A percentile compares a stretch with the other conserved stretches of the same genome.
Conservation (phyloP, 2,329 filamentous ascomycete species). For the Cercospora sojina region DNA sequence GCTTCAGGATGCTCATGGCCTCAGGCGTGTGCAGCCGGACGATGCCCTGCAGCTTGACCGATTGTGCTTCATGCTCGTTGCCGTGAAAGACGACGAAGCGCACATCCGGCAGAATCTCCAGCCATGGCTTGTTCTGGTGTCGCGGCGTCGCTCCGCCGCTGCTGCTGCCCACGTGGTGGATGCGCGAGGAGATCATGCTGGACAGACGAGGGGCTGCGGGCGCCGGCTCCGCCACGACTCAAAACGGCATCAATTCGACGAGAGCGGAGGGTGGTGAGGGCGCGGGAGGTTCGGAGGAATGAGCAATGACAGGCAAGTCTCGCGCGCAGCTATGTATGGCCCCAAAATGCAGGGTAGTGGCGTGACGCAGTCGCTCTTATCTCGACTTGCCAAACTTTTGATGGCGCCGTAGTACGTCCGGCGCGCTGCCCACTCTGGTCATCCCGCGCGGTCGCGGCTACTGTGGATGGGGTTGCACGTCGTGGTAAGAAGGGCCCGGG, state of each 20-base stretch:
- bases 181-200: constrained; percentile 31
- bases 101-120: constrained; percentile 50
- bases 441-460: background rate
- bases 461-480: background rate
- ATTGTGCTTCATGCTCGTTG: constrained; percentile 47
- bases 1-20: constrained; percentile 48
- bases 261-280: background rate
- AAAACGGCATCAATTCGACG: background rate
- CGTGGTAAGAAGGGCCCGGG: background rate
- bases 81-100: constrained; percentile 53
- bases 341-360: background rate
- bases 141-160: constrained; percentile 10
- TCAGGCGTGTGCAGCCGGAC: constrained; percentile 50
- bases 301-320: background rate
- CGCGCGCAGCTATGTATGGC: background rate
- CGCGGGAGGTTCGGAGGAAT: background rate
- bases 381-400: background rate
- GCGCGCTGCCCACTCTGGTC: background rate
- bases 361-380: background rate
- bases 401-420: background rate
- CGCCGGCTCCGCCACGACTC: constrained; percentile 1
- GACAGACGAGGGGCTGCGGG: constrained; percentile 13
- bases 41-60: constrained; percentile 48
- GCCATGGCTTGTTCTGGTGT: constrained; percentile 32
- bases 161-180: constrained; percentile 4